These are phyloP conservation scores for Pluteus cervinus DNA, from an alignment of 768 basidiomycete species.

Conservation along the genomic window DNA sequence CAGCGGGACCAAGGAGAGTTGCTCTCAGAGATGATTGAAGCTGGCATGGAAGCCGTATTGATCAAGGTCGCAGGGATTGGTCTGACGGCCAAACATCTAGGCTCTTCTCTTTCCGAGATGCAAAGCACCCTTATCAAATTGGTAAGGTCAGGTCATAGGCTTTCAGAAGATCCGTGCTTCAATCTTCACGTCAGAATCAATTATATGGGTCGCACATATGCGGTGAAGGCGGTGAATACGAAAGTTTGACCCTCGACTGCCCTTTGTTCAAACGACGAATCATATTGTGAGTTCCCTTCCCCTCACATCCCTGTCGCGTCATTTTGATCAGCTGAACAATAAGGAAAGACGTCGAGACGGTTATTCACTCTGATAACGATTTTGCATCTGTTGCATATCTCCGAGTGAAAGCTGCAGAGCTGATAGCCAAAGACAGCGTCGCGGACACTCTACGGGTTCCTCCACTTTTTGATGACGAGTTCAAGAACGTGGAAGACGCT, in stretches of 20 bases:
- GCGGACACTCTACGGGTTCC: slow-evolving; percentile 32
- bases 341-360: slow-evolving; percentile 58
- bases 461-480: slow-evolving; percentile 44
- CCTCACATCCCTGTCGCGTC: not conserved
- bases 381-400: slow-evolving; percentile 92
- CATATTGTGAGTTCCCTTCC: slow-evolving; percentile 44
- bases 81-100: slow-evolving; percentile 69
- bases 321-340: slow-evolving; percentile 25
- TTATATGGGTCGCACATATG: slow-evolving; percentile 90
- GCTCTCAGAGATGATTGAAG: slow-evolving; percentile 78
- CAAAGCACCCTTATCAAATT: slow-evolving; percentile 65
- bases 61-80: slow-evolving; percentile 98
- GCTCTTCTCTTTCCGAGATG: slow-evolving; percentile 70
- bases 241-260: slow-evolving; percentile 86
- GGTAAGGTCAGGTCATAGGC: slow-evolving; percentile 32
- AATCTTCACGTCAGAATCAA: slow-evolving; percentile 44
- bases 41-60: slow-evolving; percentile 73
- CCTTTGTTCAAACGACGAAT: slow-evolving; percentile 82
- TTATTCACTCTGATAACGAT: slow-evolving; percentile 74
- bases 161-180: not conserved
- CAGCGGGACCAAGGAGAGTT: slow-evolving; percentile 85
- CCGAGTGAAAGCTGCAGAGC: slow-evolving; percentile 61
- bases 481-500: slow-evolving; percentile 21
- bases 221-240: slow-evolving; percentile 98
- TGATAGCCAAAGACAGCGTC: slow-evolving; percentile 45